phyloP scores from a whole-genome alignment of 805 yeast genomes.

The Metschnikowia cerradonensis region DNA sequence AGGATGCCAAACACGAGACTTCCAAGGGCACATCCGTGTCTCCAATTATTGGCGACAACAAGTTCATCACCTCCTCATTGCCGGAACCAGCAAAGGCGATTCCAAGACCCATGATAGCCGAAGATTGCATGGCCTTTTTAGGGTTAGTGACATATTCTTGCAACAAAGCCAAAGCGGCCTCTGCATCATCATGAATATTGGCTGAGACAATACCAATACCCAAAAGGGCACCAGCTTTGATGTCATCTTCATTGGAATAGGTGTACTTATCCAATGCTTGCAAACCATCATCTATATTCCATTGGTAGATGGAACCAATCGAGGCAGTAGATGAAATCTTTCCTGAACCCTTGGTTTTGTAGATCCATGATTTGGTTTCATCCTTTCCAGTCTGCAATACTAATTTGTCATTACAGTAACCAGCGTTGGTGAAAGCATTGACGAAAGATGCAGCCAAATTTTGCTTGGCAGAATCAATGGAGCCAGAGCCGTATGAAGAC shows the following conservation, averaged over 20 bases:
- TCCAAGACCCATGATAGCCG: constrained; percentile 89
- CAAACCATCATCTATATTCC: constrained; percentile 88
- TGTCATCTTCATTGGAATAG: constrained; percentile 78
- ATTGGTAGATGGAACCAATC: constrained; percentile 81
- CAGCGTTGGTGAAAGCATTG: constrained; percentile 85
- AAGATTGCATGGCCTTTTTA: constrained; percentile 59
- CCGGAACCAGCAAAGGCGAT: constrained; percentile 93
- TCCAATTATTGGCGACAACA: constrained; percentile 77
- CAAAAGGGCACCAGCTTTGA: constrained; percentile 93
- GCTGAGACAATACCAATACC: constrained; percentile 92
- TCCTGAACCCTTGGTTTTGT: constrained; percentile 86
- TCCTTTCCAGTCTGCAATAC: constrained; percentile 57
- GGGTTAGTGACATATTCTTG: constrained; percentile 75
- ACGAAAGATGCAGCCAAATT: constrained; percentile 94
- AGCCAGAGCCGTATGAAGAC: constrained; percentile 52
- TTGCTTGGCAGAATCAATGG: constrained; percentile 85
- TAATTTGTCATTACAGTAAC: constrained; percentile 82
- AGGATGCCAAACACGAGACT: constrained; percentile 78
- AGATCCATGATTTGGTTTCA: constrained; percentile 77
- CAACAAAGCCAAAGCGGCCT: constrained; percentile 81
- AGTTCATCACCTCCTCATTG: constrained; percentile 73
- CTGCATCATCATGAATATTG: constrained; percentile 94
- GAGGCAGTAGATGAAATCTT: constrained; percentile 91
- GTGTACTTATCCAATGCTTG: constrained; percentile 85
- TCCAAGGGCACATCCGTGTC: constrained; percentile 74